A percentile compares a stretch with the other conserved stretches of the same genome.
Conservation (phyloP, 306 rosid genomes). For the Malus fusca region DNA sequence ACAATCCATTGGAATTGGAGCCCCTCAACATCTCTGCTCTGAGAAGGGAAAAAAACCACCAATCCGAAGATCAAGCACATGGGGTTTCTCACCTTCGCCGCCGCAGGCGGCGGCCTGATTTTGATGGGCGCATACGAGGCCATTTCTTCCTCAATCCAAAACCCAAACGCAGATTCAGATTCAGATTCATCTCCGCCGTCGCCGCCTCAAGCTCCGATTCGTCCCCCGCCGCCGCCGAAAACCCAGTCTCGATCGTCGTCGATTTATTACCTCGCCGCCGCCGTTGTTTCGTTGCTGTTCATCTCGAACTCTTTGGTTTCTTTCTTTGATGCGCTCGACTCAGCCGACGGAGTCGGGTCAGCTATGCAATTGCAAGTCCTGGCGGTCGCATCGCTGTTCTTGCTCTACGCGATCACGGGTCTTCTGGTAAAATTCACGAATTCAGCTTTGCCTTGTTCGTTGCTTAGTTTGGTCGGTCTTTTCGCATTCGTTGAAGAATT, state of each 20-base stretch:
- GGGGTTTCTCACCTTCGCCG: constrained; percentile 46
- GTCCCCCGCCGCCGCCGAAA: not conserved
- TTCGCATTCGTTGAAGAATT: constrained; percentile 75
- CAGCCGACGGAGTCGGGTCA: constrained; percentile 53
- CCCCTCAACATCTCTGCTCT: not conserved
- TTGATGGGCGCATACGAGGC: constrained; percentile 54
- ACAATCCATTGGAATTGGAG: not conserved
- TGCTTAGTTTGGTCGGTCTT: constrained; percentile 33
- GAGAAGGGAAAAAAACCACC: not conserved
- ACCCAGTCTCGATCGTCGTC: constrained; percentile 3
- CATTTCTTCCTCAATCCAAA: constrained; percentile 11
- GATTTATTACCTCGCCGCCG: constrained; percentile 22
- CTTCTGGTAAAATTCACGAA: constrained; percentile 16
- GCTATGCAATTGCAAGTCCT: constrained; percentile 59
- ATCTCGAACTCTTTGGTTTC: constrained; percentile 46
- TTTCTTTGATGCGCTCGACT: constrained; percentile 36
- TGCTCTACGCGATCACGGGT: constrained; percentile 44
- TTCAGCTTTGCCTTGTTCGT: constrained; percentile 26
- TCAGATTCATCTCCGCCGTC: constrained; percentile 8
- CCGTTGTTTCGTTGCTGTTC: constrained; percentile 34
- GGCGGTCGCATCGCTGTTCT: constrained; percentile 47
- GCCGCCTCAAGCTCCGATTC: constrained; percentile 7
- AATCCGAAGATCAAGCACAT: constrained; percentile 12
- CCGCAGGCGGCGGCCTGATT: constrained; percentile 53
- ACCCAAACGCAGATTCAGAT: not conserved